Base-by-base conservation (phyloP, 192 early-diverging fungal species). In the Coemansia sp. region DNA sequence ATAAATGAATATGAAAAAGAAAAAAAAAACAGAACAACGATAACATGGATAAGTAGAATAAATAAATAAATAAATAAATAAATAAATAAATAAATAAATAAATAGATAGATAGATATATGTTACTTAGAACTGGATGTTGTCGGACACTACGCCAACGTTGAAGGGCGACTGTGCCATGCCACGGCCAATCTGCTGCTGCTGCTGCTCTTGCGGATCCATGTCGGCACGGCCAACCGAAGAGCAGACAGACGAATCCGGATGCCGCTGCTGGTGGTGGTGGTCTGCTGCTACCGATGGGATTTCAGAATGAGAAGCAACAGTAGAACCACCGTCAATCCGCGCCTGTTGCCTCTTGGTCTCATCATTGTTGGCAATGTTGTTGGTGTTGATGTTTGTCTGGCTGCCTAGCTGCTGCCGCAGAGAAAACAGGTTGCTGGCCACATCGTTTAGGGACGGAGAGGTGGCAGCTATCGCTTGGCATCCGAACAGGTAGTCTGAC, bases 361-460 rank as follows among this genome's bases (percentile, higher is more conserved):
- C 47, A 18, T 15, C 47, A 5, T 8, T 8, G n/a, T 49, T 15
- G 16, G n/a, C 47, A 49, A 18, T 49, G 47, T 2, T 18, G 19
- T 6, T 8, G n/a, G 6, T 36, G 15, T 59, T 37, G 57, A 16
- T 18, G 26, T 41, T 41, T 0, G 55, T 26, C 55, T 56, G 55
- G 55, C 26, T n/a, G 41, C 4, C 55, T 42, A 64, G 39, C 39
- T 79, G 77, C 32, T 54, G 51, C 0, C 78, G 49, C 46, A 81
- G 45, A 26, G 78, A 76, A 56, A 77, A 82, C 49, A 82, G 54
- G 41, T 77, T 82, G 26, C 19, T 64, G 16, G 80, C 80, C 1
- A 82, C 80, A 10, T 73, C 76, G 51, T 82, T 82, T 5, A 82
- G 62, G 0, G 79, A 70, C 8, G 80, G 80, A 32, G 80, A 77